Evolutionary conservation across 352 stramenopile species (phyloP).

Genomic region (Phytophthora tubulina): DNA sequence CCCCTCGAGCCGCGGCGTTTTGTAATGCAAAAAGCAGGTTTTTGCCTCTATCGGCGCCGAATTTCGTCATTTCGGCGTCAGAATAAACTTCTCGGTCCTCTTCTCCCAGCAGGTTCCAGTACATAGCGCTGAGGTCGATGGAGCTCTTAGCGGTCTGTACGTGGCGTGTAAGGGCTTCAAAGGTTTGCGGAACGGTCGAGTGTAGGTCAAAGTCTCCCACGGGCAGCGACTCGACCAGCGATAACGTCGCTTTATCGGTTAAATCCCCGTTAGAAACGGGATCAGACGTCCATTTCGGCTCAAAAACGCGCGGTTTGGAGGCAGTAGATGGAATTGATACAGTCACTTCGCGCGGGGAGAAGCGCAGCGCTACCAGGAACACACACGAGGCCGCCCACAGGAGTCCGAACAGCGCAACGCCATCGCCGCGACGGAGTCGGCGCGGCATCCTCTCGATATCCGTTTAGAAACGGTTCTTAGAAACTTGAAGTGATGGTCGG

Average conservation of each 20-base stretch:
- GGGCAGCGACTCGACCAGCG: slow-evolving; percentile 76
- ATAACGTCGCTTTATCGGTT: slow-evolving; percentile 33
- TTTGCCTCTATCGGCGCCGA: slow-evolving; percentile 65
- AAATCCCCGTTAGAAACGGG: slow-evolving; percentile 15
- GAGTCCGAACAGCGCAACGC: slow-evolving; percentile 31
- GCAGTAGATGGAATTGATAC: background rate
- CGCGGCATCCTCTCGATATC: slow-evolving; percentile 20
- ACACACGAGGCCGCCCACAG: slow-evolving; percentile 40
- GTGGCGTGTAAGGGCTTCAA: slow-evolving; percentile 55
- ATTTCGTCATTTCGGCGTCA: slow-evolving; percentile 61
- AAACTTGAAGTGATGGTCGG: slow-evolving; percentile 11
- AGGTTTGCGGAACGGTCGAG: slow-evolving; percentile 52
- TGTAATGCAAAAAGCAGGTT: slow-evolving; percentile 64
- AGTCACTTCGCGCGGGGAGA: slow-evolving; percentile 12
- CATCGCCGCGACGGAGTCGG: slow-evolving; percentile 28
- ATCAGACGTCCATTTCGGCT: slow-evolving; percentile 21
- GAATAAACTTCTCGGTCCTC: slow-evolving; percentile 67
- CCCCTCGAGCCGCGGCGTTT: slow-evolving; percentile 58
- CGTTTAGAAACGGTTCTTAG: slow-evolving; percentile 9
- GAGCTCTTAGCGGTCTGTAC: slow-evolving; percentile 51
- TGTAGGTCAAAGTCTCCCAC: slow-evolving; percentile 66
- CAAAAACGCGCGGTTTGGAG: slow-evolving; percentile 28
- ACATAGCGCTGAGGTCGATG: slow-evolving; percentile 88
- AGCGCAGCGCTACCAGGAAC: slow-evolving; percentile 37
- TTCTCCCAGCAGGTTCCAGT: slow-evolving; percentile 80